Conservation (phyloP, 2,329 filamentous ascomycete genomes). For the Calycina marina region DNA sequence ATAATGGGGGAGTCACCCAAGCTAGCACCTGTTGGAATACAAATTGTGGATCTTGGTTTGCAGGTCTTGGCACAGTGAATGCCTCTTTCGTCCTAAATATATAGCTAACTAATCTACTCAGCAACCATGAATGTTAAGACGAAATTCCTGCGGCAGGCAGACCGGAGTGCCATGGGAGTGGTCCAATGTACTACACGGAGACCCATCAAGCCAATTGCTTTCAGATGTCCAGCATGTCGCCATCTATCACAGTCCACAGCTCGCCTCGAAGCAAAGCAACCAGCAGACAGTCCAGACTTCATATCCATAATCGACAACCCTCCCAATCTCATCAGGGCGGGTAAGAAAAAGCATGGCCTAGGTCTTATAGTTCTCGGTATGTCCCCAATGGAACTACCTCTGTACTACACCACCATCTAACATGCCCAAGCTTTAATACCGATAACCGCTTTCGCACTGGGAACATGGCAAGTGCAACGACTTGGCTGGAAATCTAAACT, state of each 20-base stretch:
- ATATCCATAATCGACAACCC: slow-evolving; percentile 79
- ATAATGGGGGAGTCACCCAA: no score
- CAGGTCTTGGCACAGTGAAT: no score
- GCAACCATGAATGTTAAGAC: no score
- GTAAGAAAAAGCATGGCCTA: slow-evolving; percentile 57
- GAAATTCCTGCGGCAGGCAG: no score
- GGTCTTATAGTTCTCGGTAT: slow-evolving; percentile 66
- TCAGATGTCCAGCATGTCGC: slow-evolving; percentile 15
- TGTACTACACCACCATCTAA: background rate
- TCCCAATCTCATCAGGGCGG: slow-evolving; percentile 62
- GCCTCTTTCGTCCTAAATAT: background rate
- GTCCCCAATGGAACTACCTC: slow-evolving; percentile 2
- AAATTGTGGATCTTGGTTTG: no score
- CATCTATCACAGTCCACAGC: slow-evolving; percentile 15
- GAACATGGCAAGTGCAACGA: slow-evolving; percentile 90
- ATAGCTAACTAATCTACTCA: background rate
- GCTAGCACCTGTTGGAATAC: no score
- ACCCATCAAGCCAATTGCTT: slow-evolving; percentile 3
- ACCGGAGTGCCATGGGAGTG: no score
- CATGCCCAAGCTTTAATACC: slow-evolving; percentile 50
- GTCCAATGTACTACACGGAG: no score
- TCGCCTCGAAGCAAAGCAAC: slow-evolving; percentile 11
- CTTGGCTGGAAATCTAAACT: slow-evolving; percentile 89
- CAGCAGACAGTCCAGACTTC: slow-evolving; percentile 63
- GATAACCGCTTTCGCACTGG: slow-evolving; percentile 75